phyloP scores from a whole-genome alignment of 2,329 filamentous ascomycete genomes.

The Phyllosticta capitalensis region DNA sequence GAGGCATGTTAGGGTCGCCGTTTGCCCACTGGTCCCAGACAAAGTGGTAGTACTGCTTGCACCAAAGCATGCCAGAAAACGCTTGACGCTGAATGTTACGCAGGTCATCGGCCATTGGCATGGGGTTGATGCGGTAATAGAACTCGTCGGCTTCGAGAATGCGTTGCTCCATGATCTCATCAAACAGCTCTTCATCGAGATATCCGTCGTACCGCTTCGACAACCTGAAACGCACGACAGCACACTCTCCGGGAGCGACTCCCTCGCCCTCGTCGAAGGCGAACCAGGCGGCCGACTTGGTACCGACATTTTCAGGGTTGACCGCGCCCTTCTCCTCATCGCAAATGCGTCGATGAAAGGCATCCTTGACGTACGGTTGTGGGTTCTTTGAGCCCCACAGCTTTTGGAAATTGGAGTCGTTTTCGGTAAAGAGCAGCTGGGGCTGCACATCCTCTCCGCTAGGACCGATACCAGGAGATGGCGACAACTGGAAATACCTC shows the following conservation, averaged over 20 bases:
- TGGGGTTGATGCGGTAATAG: conserved; percentile 83
- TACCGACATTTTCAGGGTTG: conserved; percentile 71
- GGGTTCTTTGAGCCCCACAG: conserved; percentile 69
- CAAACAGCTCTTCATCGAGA: conserved; percentile 85
- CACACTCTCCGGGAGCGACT: conserved; percentile 82
- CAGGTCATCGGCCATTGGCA: conserved; percentile 88
- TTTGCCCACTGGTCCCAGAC: conserved; percentile 98
- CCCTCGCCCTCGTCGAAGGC: conserved; percentile 83
- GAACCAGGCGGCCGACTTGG: conserved; percentile 87
- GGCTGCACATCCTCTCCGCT: conserved; percentile 78
- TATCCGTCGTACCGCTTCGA: conserved; percentile 67
- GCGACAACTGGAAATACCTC: conserved; percentile 74
- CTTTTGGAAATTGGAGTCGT: conserved; percentile 76
- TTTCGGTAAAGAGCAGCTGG: conserved; percentile 83
- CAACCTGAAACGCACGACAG: conserved; percentile 85
- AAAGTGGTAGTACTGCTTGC: conserved; percentile 93
- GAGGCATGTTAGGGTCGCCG: conserved; percentile 78
- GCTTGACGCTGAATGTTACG: conserved; percentile 93
- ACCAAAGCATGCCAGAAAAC: conserved; percentile 96
- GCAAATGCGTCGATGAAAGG: conserved; percentile 82
- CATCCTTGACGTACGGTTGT: conserved; percentile 84
- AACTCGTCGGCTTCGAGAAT: conserved; percentile 92
- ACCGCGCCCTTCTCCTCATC: conserved; percentile 69
- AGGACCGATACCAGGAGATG: conserved; percentile 74
- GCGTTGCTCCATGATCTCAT: conserved; percentile 79